A percentile compares a stretch with the other conserved stretches of the same genome.
phyloP scores from a whole-genome alignment of 2,329 filamentous ascomycete species.

The Gremmenia infestans region DNA sequence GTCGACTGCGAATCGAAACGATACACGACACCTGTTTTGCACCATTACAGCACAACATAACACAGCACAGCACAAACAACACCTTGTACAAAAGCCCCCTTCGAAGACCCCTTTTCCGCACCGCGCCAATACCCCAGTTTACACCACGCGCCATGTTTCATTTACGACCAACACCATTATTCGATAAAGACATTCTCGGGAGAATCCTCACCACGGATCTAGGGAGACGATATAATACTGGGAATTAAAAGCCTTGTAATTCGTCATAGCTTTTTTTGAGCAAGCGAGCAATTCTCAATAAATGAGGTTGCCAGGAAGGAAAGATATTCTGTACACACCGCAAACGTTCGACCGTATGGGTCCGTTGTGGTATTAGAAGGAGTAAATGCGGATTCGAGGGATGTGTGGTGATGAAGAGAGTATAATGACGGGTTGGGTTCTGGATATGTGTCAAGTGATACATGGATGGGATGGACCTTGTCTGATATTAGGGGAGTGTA shows the following conservation, averaged over 20 bases:
- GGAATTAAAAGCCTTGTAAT: slow-evolving; percentile 9
- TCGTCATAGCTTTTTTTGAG: neutral
- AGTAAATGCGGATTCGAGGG: slow-evolving; percentile 4
- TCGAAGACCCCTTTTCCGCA: slow-evolving; percentile 9
- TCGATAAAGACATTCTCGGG: slow-evolving; percentile 8
- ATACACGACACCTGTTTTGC: slow-evolving; percentile 13
- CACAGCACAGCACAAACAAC: slow-evolving; percentile 5
- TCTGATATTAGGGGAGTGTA: slow-evolving; percentile 16
- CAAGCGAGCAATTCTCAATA: slow-evolving; percentile 1
- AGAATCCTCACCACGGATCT: slow-evolving; percentile 3
- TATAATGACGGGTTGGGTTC: slow-evolving; percentile 6
- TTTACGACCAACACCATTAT: slow-evolving; percentile 10
- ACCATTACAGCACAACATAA: slow-evolving; percentile 10
- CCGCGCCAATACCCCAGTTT: slow-evolving; percentile 19
- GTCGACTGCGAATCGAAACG: slow-evolving; percentile 24
- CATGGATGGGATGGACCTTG: slow-evolving; percentile 1
- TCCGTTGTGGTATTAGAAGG: slow-evolving; percentile 14
- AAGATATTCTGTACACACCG: slow-evolving; percentile 8
- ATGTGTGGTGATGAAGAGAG: slow-evolving; percentile 6
- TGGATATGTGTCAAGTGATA: slow-evolving; percentile 18
- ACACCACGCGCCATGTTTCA: slow-evolving; percentile 23
- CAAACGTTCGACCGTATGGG: slow-evolving; percentile 18
- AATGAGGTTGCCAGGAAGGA: slow-evolving; percentile 1
- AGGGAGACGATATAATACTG: neutral
- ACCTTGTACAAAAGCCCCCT: slow-evolving; percentile 19